Percentiles rank a stretch among this genome's conserved stretches.
Evolutionary conservation across 2,329 filamentous ascomycete genomes (phyloP).

Genomic region (Alternaria gansuensis): DNA sequence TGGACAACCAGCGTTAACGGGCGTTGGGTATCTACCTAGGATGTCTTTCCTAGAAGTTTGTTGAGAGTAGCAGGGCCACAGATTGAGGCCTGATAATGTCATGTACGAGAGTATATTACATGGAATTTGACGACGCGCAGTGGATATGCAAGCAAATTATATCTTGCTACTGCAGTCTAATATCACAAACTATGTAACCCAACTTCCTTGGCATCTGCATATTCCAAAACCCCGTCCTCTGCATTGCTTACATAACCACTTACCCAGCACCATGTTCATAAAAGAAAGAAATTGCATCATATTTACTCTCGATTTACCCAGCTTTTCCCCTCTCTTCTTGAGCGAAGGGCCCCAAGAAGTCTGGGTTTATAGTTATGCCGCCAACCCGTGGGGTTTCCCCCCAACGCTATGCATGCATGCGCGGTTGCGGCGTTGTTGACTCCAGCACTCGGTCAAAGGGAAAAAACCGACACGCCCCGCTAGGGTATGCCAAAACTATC

Average conservation of each 20-base stretch:
- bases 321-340: neutral
- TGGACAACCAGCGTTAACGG: neutral
- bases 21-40: neutral
- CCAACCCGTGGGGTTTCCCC: slow-evolving; percentile 5
- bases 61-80: slow-evolving; percentile 7
- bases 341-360: slow-evolving; percentile 11
- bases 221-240: neutral
- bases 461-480: too few relatives aligned
- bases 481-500: too few relatives aligned
- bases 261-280: neutral
- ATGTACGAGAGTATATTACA: slow-evolving; percentile 5
- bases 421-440: slow-evolving; percentile 16
- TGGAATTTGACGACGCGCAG: slow-evolving; percentile 3
- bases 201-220: neutral
- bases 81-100: slow-evolving; percentile 1
- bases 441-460: too few relatives aligned
- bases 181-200: slow-evolving; percentile 7
- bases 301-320: slow-evolving; percentile 9
- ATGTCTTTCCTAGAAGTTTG: neutral
- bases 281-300: neutral
- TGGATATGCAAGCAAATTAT: neutral
- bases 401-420: slow-evolving; percentile 11
- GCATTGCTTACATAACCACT: neutral
- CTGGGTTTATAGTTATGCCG: neutral
- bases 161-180: slow-evolving; percentile 2